Conservation (phyloP, 257 asterid genomes). For the Eucommia ulmoides region DNA sequence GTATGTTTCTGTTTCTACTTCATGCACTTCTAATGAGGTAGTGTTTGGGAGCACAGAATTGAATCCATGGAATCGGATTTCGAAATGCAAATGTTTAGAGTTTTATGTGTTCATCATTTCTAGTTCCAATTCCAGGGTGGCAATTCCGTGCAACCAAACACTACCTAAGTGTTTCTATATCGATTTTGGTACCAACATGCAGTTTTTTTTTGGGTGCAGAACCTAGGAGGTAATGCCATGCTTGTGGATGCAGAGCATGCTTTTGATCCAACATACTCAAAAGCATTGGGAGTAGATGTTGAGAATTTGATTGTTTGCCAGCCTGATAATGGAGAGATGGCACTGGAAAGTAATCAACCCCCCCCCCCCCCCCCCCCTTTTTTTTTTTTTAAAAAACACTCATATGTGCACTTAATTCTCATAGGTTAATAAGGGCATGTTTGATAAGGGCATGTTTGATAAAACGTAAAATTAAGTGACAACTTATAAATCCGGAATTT, state of each 20-base stretch:
- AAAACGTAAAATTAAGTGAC: too few species aligned
- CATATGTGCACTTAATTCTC: too few species aligned
- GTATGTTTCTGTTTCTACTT: conserved; percentile 32
- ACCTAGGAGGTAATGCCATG: conserved; percentile 96
- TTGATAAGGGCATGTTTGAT: too few species aligned
- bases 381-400: conserved; percentile 14
- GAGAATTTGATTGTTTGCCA: conserved; percentile 98
- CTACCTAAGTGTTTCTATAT: conserved; percentile 6
- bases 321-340: conserved; percentile 99
- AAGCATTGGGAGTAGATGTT: conserved; percentile 88
- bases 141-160: conserved; percentile 1
- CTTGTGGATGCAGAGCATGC: conserved; percentile 99
- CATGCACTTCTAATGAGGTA: too few species aligned
- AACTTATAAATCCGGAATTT: too few species aligned
- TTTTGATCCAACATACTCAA: conserved; percentile 96
- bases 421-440: too few species aligned
- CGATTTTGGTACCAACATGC: conserved; percentile 10
- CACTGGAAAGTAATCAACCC: conserved; percentile 91
- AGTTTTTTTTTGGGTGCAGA: conserved; percentile 37
- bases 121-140: conserved; percentile 12
- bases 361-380: too few species aligned
- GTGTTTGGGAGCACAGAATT: too few species aligned
- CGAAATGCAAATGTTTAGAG: too few species aligned
- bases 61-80: too few species aligned
- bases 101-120: too few species aligned